Evolutionary conservation across 345 rosid species (phyloP).

Genomic region (Murraya koenigii): DNA sequence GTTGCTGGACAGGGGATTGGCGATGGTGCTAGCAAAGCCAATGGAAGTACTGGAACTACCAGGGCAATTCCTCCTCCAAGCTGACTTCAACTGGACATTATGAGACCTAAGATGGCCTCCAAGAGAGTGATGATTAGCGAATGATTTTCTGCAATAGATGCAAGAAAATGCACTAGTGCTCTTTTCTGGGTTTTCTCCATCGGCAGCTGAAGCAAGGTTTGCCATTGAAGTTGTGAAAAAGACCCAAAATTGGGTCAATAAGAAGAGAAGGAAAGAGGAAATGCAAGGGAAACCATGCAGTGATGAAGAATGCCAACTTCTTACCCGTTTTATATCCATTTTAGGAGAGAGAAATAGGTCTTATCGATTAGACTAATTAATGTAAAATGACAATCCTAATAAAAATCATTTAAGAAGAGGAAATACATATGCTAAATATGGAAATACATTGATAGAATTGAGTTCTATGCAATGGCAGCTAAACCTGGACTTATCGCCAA

Average conservation of each 20-base stretch:
- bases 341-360: conserved; percentile 6
- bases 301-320: conserved; percentile 15
- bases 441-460: conserved; percentile 14
- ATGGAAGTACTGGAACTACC: conserved; percentile 4
- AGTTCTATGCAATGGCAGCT: conserved; percentile 3
- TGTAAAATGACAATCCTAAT: conserved; percentile 18
- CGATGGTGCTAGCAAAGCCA: conserved; percentile 6
- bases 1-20: neutral
- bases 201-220: conserved; percentile 14
- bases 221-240: conserved; percentile 18
- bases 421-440: conserved; percentile 6
- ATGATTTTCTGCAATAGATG: conserved; percentile 24
- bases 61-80: conserved; percentile 9
- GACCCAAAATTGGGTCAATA: neutral
- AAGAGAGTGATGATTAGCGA: conserved; percentile 22
- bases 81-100: conserved; percentile 13
- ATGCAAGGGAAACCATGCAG: conserved; percentile 2
- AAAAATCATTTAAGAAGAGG: conserved; percentile 15
- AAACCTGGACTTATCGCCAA: conserved; percentile 1
- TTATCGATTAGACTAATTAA: conserved; percentile 17
- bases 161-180: conserved; percentile 6
- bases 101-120: conserved; percentile 29
- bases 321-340: conserved; percentile 17
- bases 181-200: conserved; percentile 12
- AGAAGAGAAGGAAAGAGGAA: conserved; percentile 8